These are phyloP conservation scores for Nakazawaea pomicola DNA, from an alignment of 805 yeast species.

Conservation along the genomic window DNA sequence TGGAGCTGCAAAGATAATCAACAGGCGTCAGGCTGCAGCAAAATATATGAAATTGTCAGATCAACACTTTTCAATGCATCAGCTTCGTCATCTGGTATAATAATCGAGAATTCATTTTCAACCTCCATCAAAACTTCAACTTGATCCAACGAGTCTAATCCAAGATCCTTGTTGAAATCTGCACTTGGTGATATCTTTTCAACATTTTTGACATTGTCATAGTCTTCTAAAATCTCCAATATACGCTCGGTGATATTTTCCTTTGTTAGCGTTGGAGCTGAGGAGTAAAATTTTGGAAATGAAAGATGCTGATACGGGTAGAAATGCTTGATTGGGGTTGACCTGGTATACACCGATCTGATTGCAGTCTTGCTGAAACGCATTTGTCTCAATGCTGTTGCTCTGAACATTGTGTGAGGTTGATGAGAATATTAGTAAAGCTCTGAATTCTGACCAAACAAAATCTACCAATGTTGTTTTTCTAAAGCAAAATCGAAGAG, in stretches of 20 bases:
- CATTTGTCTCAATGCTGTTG: not conserved
- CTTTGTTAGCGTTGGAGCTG: slow-evolving; percentile 55
- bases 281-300: slow-evolving; percentile 39
- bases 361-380: not conserved
- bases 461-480: no score
- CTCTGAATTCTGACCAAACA: no score
- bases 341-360: not conserved
- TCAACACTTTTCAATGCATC: slow-evolving; percentile 92
- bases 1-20: slow-evolving; percentile 12
- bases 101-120: slow-evolving; percentile 72
- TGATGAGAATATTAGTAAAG: no score
- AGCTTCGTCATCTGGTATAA: slow-evolving; percentile 85
- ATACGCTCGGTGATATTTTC: slow-evolving; percentile 61
- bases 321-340: no score
- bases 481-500: not conserved
- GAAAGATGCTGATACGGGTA: not conserved
- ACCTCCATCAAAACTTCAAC: slow-evolving; percentile 72
- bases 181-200: slow-evolving; percentile 33
- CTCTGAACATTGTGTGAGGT: no score
- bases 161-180: slow-evolving; percentile 59
- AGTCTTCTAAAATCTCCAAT: slow-evolving; percentile 59
- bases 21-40: slow-evolving; percentile 51
- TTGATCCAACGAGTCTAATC: slow-evolving; percentile 66
- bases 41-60: slow-evolving; percentile 86
- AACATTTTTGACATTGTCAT: slow-evolving; percentile 45